phyloP scores from a whole-genome alignment of 2,329 filamentous ascomycete species.

The Thielaviopsis euricoi region DNA sequence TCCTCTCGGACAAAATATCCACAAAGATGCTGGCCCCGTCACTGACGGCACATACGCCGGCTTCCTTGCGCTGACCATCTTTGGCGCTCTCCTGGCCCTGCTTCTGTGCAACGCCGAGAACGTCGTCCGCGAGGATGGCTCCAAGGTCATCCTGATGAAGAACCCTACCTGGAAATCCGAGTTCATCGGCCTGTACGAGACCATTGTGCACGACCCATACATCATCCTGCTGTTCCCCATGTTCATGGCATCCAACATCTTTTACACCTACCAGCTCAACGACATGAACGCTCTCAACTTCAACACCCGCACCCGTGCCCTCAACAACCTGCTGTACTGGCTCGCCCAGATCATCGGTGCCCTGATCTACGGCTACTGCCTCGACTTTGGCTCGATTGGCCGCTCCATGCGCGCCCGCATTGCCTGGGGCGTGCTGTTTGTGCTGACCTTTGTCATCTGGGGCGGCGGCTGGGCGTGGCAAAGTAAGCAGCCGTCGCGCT shows the following conservation, averaged over 20 bases:
- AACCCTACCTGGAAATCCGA: slow-evolving; percentile 77
- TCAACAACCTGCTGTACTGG: slow-evolving; percentile 72
- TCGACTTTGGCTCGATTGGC: slow-evolving; percentile 44
- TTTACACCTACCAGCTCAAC: slow-evolving; percentile 41
- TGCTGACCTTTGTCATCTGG: slow-evolving; percentile 63
- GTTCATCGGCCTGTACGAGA: slow-evolving; percentile 58
- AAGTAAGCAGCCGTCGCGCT: slow-evolving; percentile 38
- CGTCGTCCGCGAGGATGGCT: slow-evolving; percentile 61
- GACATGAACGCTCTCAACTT: slow-evolving; percentile 37
- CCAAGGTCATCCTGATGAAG: slow-evolving; percentile 73
- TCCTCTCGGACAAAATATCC: slow-evolving; percentile 56
- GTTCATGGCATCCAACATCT: slow-evolving; percentile 38
- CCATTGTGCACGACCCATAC: slow-evolving; percentile 52
- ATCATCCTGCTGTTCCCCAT: slow-evolving; percentile 52
- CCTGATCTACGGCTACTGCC: slow-evolving; percentile 50
- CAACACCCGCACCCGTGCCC: slow-evolving; percentile 36
- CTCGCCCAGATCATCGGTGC: slow-evolving; percentile 63
- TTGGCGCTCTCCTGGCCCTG: slow-evolving; percentile 54
- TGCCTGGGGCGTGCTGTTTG: slow-evolving; percentile 43
- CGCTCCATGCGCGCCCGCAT: slow-evolving; percentile 52
- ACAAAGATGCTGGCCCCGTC: slow-evolving; percentile 36
- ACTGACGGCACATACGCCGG: slow-evolving; percentile 73
- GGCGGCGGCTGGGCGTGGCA: slow-evolving; percentile 71
- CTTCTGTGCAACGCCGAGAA: slow-evolving; percentile 53
- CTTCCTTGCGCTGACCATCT: slow-evolving; percentile 68